Evolutionary conservation across 768 basidiomycete genomes (phyloP), one percentile per base, ranked within the genome.

Genomic region (Ramaria sp.): DNA sequence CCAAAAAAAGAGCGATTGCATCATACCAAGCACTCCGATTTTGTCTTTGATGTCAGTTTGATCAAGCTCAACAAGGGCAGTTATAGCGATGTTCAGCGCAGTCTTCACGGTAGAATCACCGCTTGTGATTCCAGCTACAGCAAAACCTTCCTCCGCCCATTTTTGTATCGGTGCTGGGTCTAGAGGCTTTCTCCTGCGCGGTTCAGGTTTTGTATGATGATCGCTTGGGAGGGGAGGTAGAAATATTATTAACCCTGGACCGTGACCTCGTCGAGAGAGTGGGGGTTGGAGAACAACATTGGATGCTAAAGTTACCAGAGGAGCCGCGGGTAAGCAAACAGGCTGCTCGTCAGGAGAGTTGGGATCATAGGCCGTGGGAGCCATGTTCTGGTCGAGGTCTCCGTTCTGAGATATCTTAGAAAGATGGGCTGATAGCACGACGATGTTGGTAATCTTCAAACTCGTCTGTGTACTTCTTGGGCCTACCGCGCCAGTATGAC

Each of bases 81-180:
- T 64, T n/a, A 71, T 50, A 6, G 66, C 68, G 32, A 61, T 63
- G 38, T 64, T 63, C 41, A 77, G 58, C 48, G 62, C 58, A 22
- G 63, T 56, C n/a, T 63, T 48, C 25, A 70, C 59, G 41, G 61
- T 58, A 52, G 64, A 20, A n/a, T 34, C 43, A 58, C 24, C 60
- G 56, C 34, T 42, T 7, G 30, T 47, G n/a, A 73, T 61, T 15
- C 68, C 73, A 13, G 70, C 68, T 1, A 77, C 75, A 5, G 71
- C 71, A 54, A 75, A 78, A 0, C 77, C 76, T 61, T 78, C 76
- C 60, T 78, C 75, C 27, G 76, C 75, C 75, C 76, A 78, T 65
- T 78, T 78, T 60, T 67, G 67, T 1, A 72, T 60, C 18, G 77
- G 77, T 52, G 71, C 71, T 1, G 77, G 76, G 62, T 78, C 75